phyloP scores from a whole-genome alignment of 768 basidiomycete genomes.

The Coprinellus micaceus region DNA sequence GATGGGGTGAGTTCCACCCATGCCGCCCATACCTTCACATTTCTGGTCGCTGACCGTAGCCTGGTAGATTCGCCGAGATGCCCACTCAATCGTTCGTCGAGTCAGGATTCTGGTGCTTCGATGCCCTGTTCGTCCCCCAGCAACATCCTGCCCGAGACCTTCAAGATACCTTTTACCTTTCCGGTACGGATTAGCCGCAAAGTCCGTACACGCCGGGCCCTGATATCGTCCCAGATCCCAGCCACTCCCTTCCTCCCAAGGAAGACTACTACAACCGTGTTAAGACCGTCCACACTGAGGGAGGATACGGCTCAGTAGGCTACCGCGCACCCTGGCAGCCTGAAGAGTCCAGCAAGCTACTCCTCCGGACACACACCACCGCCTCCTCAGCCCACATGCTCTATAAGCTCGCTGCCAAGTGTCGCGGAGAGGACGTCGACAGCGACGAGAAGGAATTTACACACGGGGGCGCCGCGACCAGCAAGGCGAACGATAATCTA shows the following conservation, averaged over 20 bases:
- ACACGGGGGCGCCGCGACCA: constrained; percentile 31
- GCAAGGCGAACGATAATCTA: constrained; percentile 18
- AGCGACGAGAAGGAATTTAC: constrained; percentile 40
- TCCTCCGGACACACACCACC: constrained; percentile 95
- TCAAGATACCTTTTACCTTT: constrained; percentile 98
- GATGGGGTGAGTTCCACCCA: constrained; percentile 74
- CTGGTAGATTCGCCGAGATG: constrained; percentile 94
- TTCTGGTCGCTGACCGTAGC: neutral
- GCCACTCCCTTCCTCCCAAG: constrained; percentile 69
- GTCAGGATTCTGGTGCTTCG: constrained; percentile 99
- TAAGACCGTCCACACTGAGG: constrained; percentile 76
- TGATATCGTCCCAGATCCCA: constrained; percentile 60
- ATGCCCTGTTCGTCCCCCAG: constrained; percentile 96
- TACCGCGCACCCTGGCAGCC: constrained; percentile 96
- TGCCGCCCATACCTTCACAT: constrained; percentile 1
- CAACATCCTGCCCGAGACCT: constrained; percentile 97
- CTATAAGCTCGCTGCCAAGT: constrained; percentile 85
- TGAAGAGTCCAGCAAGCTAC: constrained; percentile 86
- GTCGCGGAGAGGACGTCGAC: constrained; percentile 53
- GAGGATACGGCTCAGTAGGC: constrained; percentile 89
- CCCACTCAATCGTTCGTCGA: constrained; percentile 94
- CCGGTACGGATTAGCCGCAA: constrained; percentile 47
- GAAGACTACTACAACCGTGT: constrained; percentile 84
- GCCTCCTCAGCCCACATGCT: constrained; percentile 93
- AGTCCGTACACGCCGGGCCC: no score